Percentiles rank a stretch among this genome's conserved stretches.
phyloP scores from a whole-genome alignment of 805 yeast species.

The Ogataea philodendri region DNA sequence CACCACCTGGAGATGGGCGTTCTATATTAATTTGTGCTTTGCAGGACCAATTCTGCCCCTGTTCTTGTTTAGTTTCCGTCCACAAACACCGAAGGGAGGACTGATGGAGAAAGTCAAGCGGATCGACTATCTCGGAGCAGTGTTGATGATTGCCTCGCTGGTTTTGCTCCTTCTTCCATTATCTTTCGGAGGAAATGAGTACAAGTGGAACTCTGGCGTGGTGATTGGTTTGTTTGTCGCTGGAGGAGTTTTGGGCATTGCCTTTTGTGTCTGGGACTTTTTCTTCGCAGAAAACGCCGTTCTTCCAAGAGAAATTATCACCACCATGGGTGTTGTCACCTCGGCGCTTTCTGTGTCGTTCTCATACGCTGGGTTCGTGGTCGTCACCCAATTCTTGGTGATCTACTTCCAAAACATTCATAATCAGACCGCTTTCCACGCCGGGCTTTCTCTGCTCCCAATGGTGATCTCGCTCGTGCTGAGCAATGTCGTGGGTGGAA shows the following conservation, averaged over 20 bases:
- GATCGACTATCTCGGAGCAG: slow-evolving; percentile 51
- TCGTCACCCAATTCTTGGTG: slow-evolving; percentile 35
- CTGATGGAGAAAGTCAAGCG: slow-evolving; percentile 37
- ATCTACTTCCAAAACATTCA: slow-evolving; percentile 51
- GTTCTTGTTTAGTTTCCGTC: slow-evolving; percentile 42
- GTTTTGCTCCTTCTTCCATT: slow-evolving; percentile 50
- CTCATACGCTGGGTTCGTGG: slow-evolving; percentile 42
- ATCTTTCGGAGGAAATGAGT: slow-evolving; percentile 53
- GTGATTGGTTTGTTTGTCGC: slow-evolving; percentile 47
- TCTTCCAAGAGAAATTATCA: slow-evolving; percentile 40
- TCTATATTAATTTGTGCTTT: slow-evolving; percentile 63
- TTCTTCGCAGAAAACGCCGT: slow-evolving; percentile 44
- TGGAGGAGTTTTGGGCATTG: slow-evolving; percentile 39
- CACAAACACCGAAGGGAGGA: slow-evolving; percentile 44
- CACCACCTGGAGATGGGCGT: slow-evolving; percentile 75
- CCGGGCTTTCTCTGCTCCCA: slow-evolving; percentile 48
- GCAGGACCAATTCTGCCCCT: slow-evolving; percentile 49
- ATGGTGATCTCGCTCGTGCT: slow-evolving; percentile 41
- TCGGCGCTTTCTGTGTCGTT: slow-evolving; percentile 39
- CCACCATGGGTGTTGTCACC: slow-evolving; percentile 35
- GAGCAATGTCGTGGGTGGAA: slow-evolving; percentile 39
- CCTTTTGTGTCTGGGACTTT: slow-evolving; percentile 42
- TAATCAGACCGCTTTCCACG: slow-evolving; percentile 39
- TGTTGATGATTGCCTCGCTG: slow-evolving; percentile 41
- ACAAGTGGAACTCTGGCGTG: slow-evolving; percentile 53